These are phyloP conservation scores for Colletotrichum truncatum DNA, from an alignment of 2,329 filamentous ascomycete species.

Conservation along the genomic window DNA sequence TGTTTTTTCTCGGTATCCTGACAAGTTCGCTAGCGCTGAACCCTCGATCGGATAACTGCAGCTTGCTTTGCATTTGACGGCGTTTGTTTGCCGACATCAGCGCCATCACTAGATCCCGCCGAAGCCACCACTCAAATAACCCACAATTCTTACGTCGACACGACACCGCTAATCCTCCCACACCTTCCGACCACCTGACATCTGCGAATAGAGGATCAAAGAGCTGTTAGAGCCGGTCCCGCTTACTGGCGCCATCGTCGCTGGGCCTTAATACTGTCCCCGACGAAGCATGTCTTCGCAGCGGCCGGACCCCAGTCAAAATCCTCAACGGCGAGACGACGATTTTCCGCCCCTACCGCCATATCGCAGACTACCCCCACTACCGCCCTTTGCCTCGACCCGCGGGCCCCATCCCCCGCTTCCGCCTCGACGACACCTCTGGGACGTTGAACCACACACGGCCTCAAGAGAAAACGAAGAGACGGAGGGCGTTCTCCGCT, in stretches of 20 bases:
- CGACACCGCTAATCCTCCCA: neutral
- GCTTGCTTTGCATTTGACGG: neutral
- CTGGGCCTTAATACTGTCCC: slow-evolving; percentile 32
- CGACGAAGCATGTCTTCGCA: slow-evolving; percentile 31
- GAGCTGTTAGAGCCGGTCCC: neutral
- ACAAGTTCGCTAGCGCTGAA: neutral
- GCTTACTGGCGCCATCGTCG: slow-evolving; percentile 3
- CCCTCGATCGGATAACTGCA: neutral
- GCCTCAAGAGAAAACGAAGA: slow-evolving; percentile 5
- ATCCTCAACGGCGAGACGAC: slow-evolving; percentile 41
- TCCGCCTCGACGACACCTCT: slow-evolving; percentile 8
- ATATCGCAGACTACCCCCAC: slow-evolving; percentile 40
- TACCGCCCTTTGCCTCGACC: slow-evolving; percentile 33
- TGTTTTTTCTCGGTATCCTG: neutral
- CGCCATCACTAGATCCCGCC: neutral
- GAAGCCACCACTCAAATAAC: slow-evolving; percentile 5
- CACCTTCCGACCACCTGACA: neutral
- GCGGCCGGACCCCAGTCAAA: slow-evolving; percentile 29
- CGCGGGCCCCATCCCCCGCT: slow-evolving; percentile 4
- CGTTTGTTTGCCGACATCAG: neutral
- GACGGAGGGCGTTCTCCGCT: slow-evolving; percentile 1
- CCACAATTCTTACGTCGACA: slow-evolving; percentile 12
- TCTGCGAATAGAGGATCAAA: neutral
- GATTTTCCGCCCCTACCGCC: slow-evolving; percentile 43
- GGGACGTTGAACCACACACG: slow-evolving; percentile 13